Percentiles rank a stretch among this genome's conserved stretches.
Conservation (phyloP, 2,329 filamentous ascomycete species). For the Pseudopithomyces chartarum region DNA sequence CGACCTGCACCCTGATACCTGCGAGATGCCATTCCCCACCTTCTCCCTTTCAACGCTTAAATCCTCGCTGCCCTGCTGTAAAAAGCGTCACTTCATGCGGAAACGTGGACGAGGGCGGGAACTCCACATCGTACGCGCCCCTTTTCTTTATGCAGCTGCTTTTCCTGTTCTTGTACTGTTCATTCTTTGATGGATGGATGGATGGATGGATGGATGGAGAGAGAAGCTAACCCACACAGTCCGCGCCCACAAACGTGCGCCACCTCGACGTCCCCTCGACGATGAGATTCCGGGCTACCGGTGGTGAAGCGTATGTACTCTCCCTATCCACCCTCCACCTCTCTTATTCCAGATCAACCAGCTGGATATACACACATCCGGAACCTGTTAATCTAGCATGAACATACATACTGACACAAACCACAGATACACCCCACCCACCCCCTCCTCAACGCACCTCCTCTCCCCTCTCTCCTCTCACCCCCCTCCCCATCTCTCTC, state of each 20-base stretch:
- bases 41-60: constrained; percentile 26
- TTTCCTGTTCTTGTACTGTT: no score
- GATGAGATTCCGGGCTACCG: no score
- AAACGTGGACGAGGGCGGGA: no score
- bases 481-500: constrained; percentile 20
- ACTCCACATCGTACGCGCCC: constrained; percentile 25
- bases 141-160: neutral
- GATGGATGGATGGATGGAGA: no score
- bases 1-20: constrained; percentile 5
- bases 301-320: no score
- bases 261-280: no score
- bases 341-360: no score
- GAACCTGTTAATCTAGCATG: no score
- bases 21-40: constrained; percentile 30
- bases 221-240: no score
- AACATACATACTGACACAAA: no score
- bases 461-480: constrained; percentile 10
- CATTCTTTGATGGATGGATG: neutral
- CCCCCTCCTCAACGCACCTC: constrained; percentile 11
- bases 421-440: neutral
- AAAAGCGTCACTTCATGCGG: constrained; percentile 22
- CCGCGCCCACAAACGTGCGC: neutral
- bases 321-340: no score
- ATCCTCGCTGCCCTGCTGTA: constrained; percentile 32
- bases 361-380: no score